These are phyloP conservation scores for Nymphaea colorata DNA, from an alignment of 164 flowering plant species.

Conservation along the genomic window DNA sequence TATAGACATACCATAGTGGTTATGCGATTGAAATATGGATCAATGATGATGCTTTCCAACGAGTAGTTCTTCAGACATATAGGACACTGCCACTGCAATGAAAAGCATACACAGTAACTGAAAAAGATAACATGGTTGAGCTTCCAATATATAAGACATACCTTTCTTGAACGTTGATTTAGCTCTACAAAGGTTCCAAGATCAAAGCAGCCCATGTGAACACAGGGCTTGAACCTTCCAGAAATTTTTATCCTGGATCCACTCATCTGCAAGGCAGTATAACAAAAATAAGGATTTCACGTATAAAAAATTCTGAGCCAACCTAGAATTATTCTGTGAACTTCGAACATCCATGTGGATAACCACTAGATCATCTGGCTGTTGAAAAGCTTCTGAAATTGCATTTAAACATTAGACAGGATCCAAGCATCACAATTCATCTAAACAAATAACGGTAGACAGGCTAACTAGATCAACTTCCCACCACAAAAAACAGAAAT, in stretches of 20 bases:
- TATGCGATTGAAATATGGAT: constrained; percentile 87
- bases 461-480: no score
- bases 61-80: constrained; percentile 89
- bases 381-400: no score
- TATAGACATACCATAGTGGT: constrained; percentile 46
- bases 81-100: constrained; percentile 97
- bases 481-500: no score
- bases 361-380: no score
- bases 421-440: no score
- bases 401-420: no score
- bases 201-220: constrained; percentile 96
- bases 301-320: no score
- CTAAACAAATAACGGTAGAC: no score
- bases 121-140: not conserved
- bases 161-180: constrained; percentile 96
- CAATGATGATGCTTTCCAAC: constrained; percentile 69
- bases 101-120: not conserved
- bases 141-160: constrained; percentile 3
- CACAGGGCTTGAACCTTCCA: constrained; percentile 92
- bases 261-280: constrained; percentile 55
- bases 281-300: not conserved
- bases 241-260: constrained; percentile 92
- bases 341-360: no score
- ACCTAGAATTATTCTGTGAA: no score
- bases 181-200: constrained; percentile 89